Percentiles rank a stretch among this genome's conserved stretches.
phyloP scores from a whole-genome alignment of 2,329 filamentous ascomycete genomes.

The Xylariaceae sp. region DNA sequence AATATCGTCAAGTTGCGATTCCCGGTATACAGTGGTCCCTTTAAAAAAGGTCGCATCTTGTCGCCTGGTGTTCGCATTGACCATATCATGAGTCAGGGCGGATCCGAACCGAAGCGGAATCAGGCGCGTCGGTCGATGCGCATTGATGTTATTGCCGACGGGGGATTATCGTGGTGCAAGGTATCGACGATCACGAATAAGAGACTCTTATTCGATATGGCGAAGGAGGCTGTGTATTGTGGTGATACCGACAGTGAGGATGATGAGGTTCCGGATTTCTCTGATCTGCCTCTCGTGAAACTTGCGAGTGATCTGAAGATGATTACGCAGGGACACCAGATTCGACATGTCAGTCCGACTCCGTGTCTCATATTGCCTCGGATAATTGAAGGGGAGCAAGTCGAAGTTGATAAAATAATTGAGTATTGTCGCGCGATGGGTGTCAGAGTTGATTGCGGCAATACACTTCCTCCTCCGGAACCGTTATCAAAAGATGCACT shows the following conservation, averaged over 20 bases:
- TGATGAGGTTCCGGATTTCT: conserved; percentile 12
- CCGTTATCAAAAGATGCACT: conserved; percentile 24
- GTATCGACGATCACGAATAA: conserved; percentile 32
- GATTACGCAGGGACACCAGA: conserved; percentile 28
- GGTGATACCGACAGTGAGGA: conserved; percentile 29
- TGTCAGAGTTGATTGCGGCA: conserved; percentile 24
- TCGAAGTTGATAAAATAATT: conserved; percentile 27
- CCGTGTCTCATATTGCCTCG: conserved; percentile 29
- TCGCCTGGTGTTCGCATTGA: conserved; percentile 29
- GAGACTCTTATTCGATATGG: conserved; percentile 30
- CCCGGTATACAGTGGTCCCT: conserved; percentile 25
- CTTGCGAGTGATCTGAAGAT: conserved; percentile 25
- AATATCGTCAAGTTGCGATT: conserved; percentile 30
- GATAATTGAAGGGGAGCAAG: conserved; percentile 24
- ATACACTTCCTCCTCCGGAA: conserved; percentile 17
- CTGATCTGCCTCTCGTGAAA: conserved; percentile 31
- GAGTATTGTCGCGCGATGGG: conserved; percentile 26
- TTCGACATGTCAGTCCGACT: conserved; percentile 24
- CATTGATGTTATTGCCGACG: conserved; percentile 31
- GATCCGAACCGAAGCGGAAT: conserved; percentile 23
- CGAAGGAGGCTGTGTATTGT: conserved; percentile 31
- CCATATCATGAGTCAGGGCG: conserved; percentile 25
- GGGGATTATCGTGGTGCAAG: conserved; percentile 31
- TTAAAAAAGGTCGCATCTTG: conserved; percentile 23
- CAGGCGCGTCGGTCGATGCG: conserved; percentile 20